Evolutionary conservation across 2,329 filamentous ascomycete species (phyloP), one percentile per base, ranked within the genome.

Genomic region (Penicillium glabrum): DNA sequence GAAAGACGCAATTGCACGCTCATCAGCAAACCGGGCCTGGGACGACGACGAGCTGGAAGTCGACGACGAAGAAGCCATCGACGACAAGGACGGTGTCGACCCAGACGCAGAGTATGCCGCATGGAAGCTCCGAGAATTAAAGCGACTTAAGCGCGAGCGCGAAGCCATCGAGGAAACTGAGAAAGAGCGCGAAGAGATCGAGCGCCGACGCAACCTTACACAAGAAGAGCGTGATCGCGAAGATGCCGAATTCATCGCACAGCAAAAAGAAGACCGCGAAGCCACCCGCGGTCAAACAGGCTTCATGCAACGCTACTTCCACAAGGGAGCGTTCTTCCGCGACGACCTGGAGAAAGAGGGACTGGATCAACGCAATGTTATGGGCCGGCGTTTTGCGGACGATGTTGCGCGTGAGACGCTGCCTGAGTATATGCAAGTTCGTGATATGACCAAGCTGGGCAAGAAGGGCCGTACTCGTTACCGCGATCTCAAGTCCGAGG

Each of bases 281-380:
- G 86, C 89, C 59, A 75, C 81, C 50, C 88, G 89, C 59, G 91
- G 91, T 52, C 89, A 93, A 76, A 91, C 95, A 82, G 84, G 84
- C 2, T 97, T 87, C 73, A 91, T 98, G 89, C 93, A 97, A 71
- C 92, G 93, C 72, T 99, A 98, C 78, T 93, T 91, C 75, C 95
- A 99, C 81, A 93, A 93, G 77, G 95, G 95, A 48, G 95, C 95
- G 16, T 99, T 98, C 79, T 98, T 91, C 80, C 89, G 89, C 64
- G 91, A 93, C 51, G 90, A 96, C 66, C 83, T 87, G 51, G 86
- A 87, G 65, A 86, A 86, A 16, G 86, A 90, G 61, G 90, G 91
- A 1, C 79, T 97, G 46, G 87, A 90, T 61, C 84, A 88, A 69
- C 83, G 95, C 46, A 90, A 97, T 70, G 82, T 97, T 62, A 96